These are phyloP conservation scores for Caryopteris hybrid DNA, from an alignment of 305 asterid species.

Conservation along the genomic window DNA sequence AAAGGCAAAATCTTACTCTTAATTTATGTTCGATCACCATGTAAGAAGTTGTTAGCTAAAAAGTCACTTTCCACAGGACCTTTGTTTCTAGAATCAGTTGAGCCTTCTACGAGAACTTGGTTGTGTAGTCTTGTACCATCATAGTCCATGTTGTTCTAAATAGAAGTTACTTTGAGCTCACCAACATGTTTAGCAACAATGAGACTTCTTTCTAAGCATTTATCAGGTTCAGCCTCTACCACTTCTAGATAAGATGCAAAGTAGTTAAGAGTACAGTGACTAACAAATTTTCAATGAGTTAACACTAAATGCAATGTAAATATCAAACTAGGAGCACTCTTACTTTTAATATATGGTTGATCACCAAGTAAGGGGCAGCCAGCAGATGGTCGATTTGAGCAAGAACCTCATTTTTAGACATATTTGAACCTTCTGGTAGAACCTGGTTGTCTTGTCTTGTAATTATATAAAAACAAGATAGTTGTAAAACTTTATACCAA, in stretches of 20 bases:
- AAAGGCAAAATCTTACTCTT: constrained; percentile 17
- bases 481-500: too few species aligned
- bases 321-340: background rate
- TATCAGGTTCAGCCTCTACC: constrained; percentile 20
- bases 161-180: background rate
- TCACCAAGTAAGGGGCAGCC: constrained; percentile 1
- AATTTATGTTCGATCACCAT: constrained; percentile 13
- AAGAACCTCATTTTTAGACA: constrained; percentile 13
- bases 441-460: background rate
- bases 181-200: background rate
- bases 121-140: background rate
- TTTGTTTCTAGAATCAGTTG: constrained; percentile 11
- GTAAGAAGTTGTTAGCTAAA: background rate
- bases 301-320: background rate
- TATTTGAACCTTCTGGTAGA: constrained; percentile 13
- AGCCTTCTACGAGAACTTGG: constrained; percentile 6
- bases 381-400: constrained; percentile 2
- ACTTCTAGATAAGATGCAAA: constrained; percentile 28
- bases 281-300: background rate
- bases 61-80: constrained; percentile 7
- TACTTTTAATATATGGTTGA: constrained; percentile 18
- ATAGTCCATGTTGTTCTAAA: constrained; percentile 8
- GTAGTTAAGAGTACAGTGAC: background rate
- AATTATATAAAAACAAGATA: too few species aligned
- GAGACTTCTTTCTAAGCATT: background rate